Base-by-base conservation (phyloP, 352 stramenopile genomes). In the Pythium vanterpoolii region DNA sequence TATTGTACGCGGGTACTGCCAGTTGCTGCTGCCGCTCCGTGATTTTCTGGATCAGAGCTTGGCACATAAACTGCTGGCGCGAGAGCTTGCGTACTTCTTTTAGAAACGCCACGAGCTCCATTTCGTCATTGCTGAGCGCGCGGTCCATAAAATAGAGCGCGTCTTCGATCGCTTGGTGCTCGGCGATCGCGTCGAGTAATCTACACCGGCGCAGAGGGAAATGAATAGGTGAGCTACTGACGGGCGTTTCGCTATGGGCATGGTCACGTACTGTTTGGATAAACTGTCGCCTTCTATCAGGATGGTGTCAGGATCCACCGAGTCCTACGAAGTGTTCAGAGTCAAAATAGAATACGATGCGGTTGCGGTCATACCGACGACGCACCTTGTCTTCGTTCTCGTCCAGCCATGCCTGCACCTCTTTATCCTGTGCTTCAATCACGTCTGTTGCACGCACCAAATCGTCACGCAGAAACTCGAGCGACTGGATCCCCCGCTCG, bases 101-200 rank as follows among this genome's bases (percentile, higher is more conserved):
- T 5, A 97, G 50, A 58, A 96, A 97, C 8, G 78, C 59, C 13
- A 71, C 72, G 9, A 96, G 68, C 39, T 90, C 77, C n/a, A 97
- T 93, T 55, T 91, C 80, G 26, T 83, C 86, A 43, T 96, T 96
- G 68, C 83, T 86, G 46, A 97, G 60, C 5, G 84, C 88, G 16
- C 86, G 82, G 54, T 97, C 90, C 79, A 97, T 76, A 54, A 96
- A 96, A 71, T 97, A 97, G 28, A 97, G 79, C 23, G 85, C 85
- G 52, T 97, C 90, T 55, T 96, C 89, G 38, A 96, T 94, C 18
- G 90, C 76, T 34, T 95, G 75, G 60, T 93, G 83, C 53, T 97
- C 87, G 3, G 90, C 84, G 18, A 96, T 67, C 14, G 89, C 85
- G 33, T 77, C 72, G 40, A 96, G 66, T 54, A 96, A 66, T 50